Evolutionary conservation across 2,329 filamentous ascomycete species (phyloP).

Genomic region (Claviceps sp.): DNA sequence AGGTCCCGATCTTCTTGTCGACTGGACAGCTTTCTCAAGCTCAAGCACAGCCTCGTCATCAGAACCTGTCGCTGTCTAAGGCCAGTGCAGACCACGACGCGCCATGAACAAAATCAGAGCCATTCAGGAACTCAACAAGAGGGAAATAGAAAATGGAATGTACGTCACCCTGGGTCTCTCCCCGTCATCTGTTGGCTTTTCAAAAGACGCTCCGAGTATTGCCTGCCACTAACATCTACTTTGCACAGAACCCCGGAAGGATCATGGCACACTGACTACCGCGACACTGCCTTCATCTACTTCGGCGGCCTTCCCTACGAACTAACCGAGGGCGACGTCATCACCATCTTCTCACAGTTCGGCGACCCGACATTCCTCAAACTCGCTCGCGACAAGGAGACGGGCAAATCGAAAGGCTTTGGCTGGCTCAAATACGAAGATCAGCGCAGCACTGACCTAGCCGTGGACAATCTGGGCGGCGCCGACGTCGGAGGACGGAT

Average conservation of each 20-base stretch:
- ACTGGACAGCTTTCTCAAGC: background rate
- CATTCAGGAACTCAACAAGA: slow-evolving; percentile 85
- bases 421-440: slow-evolving; percentile 98
- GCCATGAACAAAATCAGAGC: slow-evolving; percentile 89
- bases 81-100: slow-evolving; percentile 1
- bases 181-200: background rate
- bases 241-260: slow-evolving; percentile 57
- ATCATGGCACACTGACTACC: slow-evolving; percentile 96
- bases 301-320: slow-evolving; percentile 89
- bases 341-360: slow-evolving; percentile 94
- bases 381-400: slow-evolving; percentile 86
- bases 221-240: slow-evolving; percentile 12
- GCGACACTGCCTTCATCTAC: slow-evolving; percentile 92
- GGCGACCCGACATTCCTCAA: slow-evolving; percentile 92
- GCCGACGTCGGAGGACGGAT: slow-evolving; percentile 69
- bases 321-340: slow-evolving; percentile 85
- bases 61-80: background rate
- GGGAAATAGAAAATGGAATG: slow-evolving; percentile 82
- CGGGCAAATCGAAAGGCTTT: slow-evolving; percentile 88
- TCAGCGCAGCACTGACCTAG: slow-evolving; percentile 87
- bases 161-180: slow-evolving; percentile 24
- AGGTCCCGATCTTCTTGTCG: background rate
- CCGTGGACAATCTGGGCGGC: slow-evolving; percentile 89
- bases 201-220: background rate
- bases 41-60: background rate